Conservation (phyloP, 257 asterid species). For the Plectranthus barbatus region DNA sequence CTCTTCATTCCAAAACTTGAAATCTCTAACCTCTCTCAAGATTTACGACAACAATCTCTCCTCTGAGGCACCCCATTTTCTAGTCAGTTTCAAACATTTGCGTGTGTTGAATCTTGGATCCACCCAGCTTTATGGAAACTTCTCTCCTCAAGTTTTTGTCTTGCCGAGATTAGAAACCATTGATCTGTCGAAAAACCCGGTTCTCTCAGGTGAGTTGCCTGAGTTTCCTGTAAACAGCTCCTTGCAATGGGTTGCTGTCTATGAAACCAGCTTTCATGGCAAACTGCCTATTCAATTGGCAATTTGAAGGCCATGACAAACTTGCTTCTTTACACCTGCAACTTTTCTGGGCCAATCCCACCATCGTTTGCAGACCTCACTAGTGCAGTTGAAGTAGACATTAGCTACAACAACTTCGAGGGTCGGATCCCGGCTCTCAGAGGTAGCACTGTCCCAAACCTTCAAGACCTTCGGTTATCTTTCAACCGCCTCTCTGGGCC, state of each 20-base stretch:
- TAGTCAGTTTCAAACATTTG: conserved; percentile 16
- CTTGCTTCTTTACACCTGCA: conserved; percentile 21
- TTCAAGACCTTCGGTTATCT: conserved; percentile 19
- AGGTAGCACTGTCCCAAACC: conserved; percentile 11
- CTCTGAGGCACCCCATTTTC: conserved; percentile 19
- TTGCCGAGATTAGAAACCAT: conserved; percentile 10
- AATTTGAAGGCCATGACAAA: conserved; percentile 18
- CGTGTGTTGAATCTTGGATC: conserved; percentile 14
- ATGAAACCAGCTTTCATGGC: conserved; percentile 14
- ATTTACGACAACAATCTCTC: conserved; percentile 15
- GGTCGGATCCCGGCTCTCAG: conserved; percentile 16
- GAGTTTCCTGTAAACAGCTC: conserved; percentile 19
- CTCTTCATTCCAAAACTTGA: conserved; percentile 13
- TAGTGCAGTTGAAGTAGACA: conserved; percentile 15
- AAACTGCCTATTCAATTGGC: conserved; percentile 18
- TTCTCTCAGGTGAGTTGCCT: conserved; percentile 16
- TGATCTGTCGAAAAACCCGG: conserved; percentile 10
- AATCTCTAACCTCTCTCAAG: conserved; percentile 11
- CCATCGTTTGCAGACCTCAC: conserved; percentile 23
- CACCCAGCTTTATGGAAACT: conserved; percentile 14
- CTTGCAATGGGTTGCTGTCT: conserved; percentile 7
- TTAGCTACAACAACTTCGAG: conserved; percentile 14
- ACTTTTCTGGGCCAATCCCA: conserved; percentile 26
- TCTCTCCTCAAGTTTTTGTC: conserved; percentile 12
- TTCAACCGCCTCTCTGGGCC: conserved; percentile 19